Evolutionary conservation across 1,284 basidiomycete species (phyloP), one percentile per base, ranked within the genome.

Genomic region (Sparassis latifolia): DNA sequence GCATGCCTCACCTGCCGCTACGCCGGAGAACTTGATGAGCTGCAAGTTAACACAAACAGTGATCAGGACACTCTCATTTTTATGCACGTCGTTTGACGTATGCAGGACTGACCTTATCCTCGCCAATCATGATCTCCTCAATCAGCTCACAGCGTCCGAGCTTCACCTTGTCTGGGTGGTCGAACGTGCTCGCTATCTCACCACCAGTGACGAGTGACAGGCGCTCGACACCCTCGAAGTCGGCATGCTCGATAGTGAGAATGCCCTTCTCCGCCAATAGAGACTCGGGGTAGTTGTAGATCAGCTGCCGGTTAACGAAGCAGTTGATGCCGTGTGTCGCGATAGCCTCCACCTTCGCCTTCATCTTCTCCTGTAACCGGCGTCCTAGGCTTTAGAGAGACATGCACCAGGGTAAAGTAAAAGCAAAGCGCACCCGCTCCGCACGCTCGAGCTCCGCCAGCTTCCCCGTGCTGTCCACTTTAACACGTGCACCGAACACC

Each of bases 281-380:
- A 1, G 87, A 90, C 69, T 99, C 97, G 42, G 97, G 97, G 68
- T 98, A 99, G 77, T 99, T 99, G 84, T 99, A 99, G 71, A 99
- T 94, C 51, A 99, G 79, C 68, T 99, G 97, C 44, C 97, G 84
- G 75, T 99, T 99, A 60, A 99, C 93, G 68, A 99, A 99, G 69
- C 88, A 91, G 63, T 93, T 99, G 75, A 99, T 94, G 48, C 96
- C 96, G 64, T 97, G 95, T 0, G 88, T 69, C 27, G 94, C 93
- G 64, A 99, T 99, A 33, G 88, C 84, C 46, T 94, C 90, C 27
- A 99, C 95, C 74, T 99, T 99, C 55, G 84, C 86, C 75, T 97
- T 97, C 96, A 99, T 99, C 80, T 99, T 99, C 73, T 98, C 96
- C 84, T 91, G 64, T 31, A 27, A 37, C 44, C 6, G 27, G 27